A percentile compares a stretch with the other conserved stretches of the same genome.
Conservation (phyloP, 495 filamentous ascomycete species). For the Aspergillus carlsbadensis region DNA sequence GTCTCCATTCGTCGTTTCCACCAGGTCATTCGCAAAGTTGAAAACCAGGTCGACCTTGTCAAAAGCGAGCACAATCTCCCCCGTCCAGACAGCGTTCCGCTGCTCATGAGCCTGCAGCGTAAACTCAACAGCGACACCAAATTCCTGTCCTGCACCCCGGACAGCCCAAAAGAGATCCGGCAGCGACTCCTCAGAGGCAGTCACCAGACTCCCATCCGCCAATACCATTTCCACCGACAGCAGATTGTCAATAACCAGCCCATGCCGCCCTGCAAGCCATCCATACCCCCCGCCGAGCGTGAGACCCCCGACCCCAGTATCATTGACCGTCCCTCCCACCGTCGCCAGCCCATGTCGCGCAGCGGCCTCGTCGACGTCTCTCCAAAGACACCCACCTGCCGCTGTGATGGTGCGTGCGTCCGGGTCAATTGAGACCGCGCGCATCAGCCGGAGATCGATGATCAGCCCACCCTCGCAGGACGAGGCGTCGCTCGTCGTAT, state of each 20-base stretch:
- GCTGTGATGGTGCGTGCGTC: slow-evolving; percentile 37
- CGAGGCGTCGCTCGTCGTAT: slow-evolving; percentile 17
- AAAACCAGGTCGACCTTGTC: slow-evolving; percentile 37
- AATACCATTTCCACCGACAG: slow-evolving; percentile 44
- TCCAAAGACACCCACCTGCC: slow-evolving; percentile 50
- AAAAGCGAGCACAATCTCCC: slow-evolving; percentile 35
- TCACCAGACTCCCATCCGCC: slow-evolving; percentile 40
- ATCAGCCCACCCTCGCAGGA: slow-evolving; percentile 38
- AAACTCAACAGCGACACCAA: slow-evolving; percentile 43
- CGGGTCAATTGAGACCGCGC: slow-evolving; percentile 39
- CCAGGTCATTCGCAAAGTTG: slow-evolving; percentile 38
- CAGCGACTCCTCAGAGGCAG: slow-evolving; percentile 26
- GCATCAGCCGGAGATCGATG: slow-evolving; percentile 48
- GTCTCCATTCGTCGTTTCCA: slow-evolving; percentile 21
- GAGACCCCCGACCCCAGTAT: slow-evolving; percentile 50
- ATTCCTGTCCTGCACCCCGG: slow-evolving; percentile 38
- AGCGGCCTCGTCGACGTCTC: slow-evolving; percentile 48
- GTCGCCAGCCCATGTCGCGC: slow-evolving; percentile 43
- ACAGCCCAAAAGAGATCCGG: slow-evolving; percentile 45
- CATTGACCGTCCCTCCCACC: slow-evolving; percentile 52
- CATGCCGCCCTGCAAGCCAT: slow-evolving; percentile 41
- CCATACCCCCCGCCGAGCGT: slow-evolving; percentile 55
- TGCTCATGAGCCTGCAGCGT: slow-evolving; percentile 35
- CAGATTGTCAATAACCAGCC: slow-evolving; percentile 48
- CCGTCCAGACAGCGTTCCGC: slow-evolving; percentile 38